Base-by-base conservation (phyloP, 2,329 filamentous ascomycete species). In the Alternaria sp. region DNA sequence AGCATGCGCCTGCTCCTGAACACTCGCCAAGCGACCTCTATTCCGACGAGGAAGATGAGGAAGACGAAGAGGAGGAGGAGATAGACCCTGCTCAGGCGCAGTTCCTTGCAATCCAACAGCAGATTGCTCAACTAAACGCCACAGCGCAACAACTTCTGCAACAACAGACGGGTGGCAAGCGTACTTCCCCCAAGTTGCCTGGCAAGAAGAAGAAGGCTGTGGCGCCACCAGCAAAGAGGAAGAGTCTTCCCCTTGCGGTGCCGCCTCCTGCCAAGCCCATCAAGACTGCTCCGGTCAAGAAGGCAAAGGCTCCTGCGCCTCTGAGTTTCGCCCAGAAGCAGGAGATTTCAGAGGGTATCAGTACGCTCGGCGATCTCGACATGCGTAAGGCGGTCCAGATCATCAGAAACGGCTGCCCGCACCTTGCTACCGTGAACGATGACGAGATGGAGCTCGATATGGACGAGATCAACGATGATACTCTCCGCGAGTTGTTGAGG, bases 321-420 rank as follows among this genome's bases (percentile, higher is more conserved):
- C 88, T 93, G 47, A 90, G 88, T 8, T 88, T 90, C 63, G 86
- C 90, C 4, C 94, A 99, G 81, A 98, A 98, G 84, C 93, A 96
- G 61, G 88, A 94, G 69, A 96, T 99, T 61, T 95, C 93, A 2
- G 90, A 91, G 62, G 92, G 92, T 14, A 96, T 97, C 67, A 92
- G 90, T 72, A 90, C 90, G 66, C 88, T 98, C 61, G 90, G 94
- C 18, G 90, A 91, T 54, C 84, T 86, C n/a, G 89, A 93, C 69
- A 91, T 97, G 75, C 87, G 90, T 54, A 88, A 89, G 70, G 93
- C 95, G 0, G 92, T 97, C 30, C 89, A 91, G 63, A 94, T 98
- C 66, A 98, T 99, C 76, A 93, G 96, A 78, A 89, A 88, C 68
- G 95, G 97, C 70, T 80, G 92, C 84, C 83, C 92, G 82, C 84